Base-by-base conservation (phyloP, 371 early-diverging fungal species). In the Gilbertella persicaria region DNA sequence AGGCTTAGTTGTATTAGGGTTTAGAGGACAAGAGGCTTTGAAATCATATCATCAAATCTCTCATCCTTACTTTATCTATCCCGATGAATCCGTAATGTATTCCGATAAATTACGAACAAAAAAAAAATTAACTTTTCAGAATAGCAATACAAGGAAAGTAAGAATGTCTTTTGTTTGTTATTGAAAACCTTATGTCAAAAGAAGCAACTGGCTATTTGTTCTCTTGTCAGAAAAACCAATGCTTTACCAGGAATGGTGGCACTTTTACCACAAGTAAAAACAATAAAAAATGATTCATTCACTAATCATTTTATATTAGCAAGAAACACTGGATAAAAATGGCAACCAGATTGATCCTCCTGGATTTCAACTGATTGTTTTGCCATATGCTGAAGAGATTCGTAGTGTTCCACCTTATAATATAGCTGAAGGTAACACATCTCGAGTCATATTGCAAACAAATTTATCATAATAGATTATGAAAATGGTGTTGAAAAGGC, bases 361-460 rank as follows among this genome's bases (percentile, higher is more conserved):
- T 21, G 90, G 90, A 3, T 76, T 88, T 35, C 77, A 87, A 51
- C 42, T 87, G 29, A 63, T 87, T 35, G 67, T 65, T 21, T 58
- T 90, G 24, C 90, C 90, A 13, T 90, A 81, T 74, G 82, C 75
- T 16, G 89, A 90, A 52, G 90, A 90, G 56, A 66, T 84, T 21
- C 71, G 90, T 14, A 59, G 64, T 20, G 43, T 78, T 13, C 77
- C 79, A 23, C 72, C 66, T 38, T 17, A 25, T 14, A 26, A 25
- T 8, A 47, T 38, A n/a, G 37, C 48, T 7, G 53, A 56, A 13
- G 39, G 68, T 69, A 37, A 36, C 28, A 19, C 45, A 82, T 14
- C 64, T 28, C 5, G 13, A 14, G 4, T 28, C 17, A 45, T 38
- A 9, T 45, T 39, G 24, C 21, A 23, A 19, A 20, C 2, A 5